Conservation (phyloP, 1,284 basidiomycete genomes). For the Tilletia caries region DNA sequence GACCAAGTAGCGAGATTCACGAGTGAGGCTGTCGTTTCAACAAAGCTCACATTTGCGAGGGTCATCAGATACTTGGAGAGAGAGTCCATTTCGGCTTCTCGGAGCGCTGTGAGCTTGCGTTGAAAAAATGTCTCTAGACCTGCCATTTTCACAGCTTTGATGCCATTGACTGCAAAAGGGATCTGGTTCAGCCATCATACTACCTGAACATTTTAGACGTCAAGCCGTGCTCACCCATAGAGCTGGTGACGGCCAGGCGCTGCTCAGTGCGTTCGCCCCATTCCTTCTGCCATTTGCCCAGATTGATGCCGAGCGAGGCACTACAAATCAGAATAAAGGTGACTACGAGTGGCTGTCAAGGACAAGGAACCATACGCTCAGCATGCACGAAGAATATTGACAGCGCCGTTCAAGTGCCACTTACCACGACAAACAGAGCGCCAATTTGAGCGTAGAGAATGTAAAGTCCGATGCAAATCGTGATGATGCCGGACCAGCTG, state of each 20-base stretch:
- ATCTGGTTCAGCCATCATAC: neutral
- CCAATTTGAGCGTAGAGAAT: conserved; percentile 38
- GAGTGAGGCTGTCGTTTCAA: too few species aligned
- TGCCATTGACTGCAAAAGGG: conserved; percentile 32
- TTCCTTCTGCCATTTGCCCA: conserved; percentile 29
- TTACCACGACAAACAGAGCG: conserved; percentile 31
- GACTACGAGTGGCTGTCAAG: conserved; percentile 22
- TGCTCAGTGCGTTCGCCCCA: conserved; percentile 39
- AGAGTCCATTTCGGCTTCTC: conserved; percentile 30
- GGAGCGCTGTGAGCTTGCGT: conserved; percentile 26
- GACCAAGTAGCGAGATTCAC: too few species aligned
- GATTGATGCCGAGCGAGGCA: conserved; percentile 28
- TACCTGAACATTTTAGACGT: too few species aligned
- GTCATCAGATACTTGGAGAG: conserved; percentile 6
- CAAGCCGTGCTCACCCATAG: neutral
- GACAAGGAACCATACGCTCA: neutral
- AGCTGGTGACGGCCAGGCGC: conserved; percentile 34
- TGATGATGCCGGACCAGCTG: conserved; percentile 33
- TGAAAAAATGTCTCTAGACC: conserved; percentile 40
- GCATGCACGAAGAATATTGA: neutral
- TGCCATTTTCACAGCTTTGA: conserved; percentile 45
- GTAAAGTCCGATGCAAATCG: conserved; percentile 35
- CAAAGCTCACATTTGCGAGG: neutral
- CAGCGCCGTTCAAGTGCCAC: neutral
- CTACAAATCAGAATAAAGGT: conserved; percentile 29